A percentile compares a stretch with the other conserved stretches of the same genome.
Conservation (phyloP, 2,329 filamentous ascomycete species). For the Botryotinia narcissicola region DNA sequence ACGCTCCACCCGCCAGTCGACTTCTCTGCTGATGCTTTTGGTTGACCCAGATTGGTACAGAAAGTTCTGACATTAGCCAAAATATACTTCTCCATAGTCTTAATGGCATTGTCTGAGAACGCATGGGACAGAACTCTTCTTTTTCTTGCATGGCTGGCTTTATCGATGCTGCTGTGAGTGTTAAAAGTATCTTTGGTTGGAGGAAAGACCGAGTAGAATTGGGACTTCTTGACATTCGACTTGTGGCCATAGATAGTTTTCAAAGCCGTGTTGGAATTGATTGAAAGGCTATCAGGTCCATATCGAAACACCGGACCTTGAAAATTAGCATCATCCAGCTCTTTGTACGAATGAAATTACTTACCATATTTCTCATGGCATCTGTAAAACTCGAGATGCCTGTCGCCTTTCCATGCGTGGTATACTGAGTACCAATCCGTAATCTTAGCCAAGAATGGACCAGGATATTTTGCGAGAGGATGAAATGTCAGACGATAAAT, state of each 20-base stretch:
- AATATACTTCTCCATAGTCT: conserved; percentile 38
- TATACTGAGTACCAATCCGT: conserved; percentile 38
- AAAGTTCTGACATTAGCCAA: conserved; percentile 50
- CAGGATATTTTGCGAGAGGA: conserved; percentile 40
- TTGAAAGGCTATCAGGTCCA: conserved; percentile 72
- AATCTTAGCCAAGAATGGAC: conserved; percentile 40
- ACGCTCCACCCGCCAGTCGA: conserved; percentile 47
- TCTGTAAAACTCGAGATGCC: conserved; percentile 39
- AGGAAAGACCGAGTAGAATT: conserved; percentile 72
- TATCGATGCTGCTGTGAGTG: conserved; percentile 71
- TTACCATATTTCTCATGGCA: conserved; percentile 42
- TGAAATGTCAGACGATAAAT: conserved; percentile 36
- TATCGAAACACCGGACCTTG: conserved; percentile 65
- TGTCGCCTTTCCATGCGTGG: conserved; percentile 40
- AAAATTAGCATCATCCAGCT: conserved; percentile 12
- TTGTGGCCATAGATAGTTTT: conserved; percentile 65
- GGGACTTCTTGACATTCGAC: conserved; percentile 63
- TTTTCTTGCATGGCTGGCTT: conserved; percentile 67
- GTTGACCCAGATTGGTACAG: conserved; percentile 51
- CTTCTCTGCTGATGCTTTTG: conserved; percentile 42
- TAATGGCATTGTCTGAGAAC: conserved; percentile 46
- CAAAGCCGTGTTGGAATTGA: conserved; percentile 70
- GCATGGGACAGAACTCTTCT: conserved; percentile 62
- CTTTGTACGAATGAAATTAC: not conserved
- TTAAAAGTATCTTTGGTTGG: conserved; percentile 63